Conservation (phyloP, 371 early-diverging fungal species). For the Lichtheimia ramosa region DNA sequence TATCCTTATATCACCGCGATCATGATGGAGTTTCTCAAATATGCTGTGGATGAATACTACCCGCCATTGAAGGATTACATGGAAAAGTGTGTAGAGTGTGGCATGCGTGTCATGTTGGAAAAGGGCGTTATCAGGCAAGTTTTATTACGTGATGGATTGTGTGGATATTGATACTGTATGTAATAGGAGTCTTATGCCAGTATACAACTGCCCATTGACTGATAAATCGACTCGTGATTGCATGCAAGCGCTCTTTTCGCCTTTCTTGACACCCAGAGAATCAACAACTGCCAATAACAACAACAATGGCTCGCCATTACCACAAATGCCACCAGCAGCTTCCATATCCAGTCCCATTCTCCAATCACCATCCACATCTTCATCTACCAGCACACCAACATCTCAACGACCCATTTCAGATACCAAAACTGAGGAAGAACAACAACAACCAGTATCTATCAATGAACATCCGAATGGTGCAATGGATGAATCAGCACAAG, state of each 20-base stretch:
- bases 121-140: slow-evolving; percentile 64
- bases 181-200: slow-evolving; percentile 28
- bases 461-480: background rate
- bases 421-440: slow-evolving; percentile 1
- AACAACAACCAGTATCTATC: background rate
- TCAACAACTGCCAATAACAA: background rate
- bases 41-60: slow-evolving; percentile 58
- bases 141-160: background rate
- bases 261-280: slow-evolving; percentile 16
- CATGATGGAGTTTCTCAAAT: slow-evolving; percentile 65
- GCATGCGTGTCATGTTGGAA: slow-evolving; percentile 57
- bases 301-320: background rate
- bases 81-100: slow-evolving; percentile 49
- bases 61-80: slow-evolving; percentile 56
- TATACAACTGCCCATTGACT: slow-evolving; percentile 32
- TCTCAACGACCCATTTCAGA: background rate
- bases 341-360: slow-evolving; percentile 13
- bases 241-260: slow-evolving; percentile 31
- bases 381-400: background rate
- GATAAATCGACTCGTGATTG: slow-evolving; percentile 27
- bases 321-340: background rate
- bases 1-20: slow-evolving; percentile 66
- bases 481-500: no score
- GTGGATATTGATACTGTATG: background rate
- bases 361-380: slow-evolving; percentile 4